These are phyloP conservation scores for Edaphochlamys debaryana DNA, from an alignment of 139 green algal genomes.

Conservation along the genomic window DNA sequence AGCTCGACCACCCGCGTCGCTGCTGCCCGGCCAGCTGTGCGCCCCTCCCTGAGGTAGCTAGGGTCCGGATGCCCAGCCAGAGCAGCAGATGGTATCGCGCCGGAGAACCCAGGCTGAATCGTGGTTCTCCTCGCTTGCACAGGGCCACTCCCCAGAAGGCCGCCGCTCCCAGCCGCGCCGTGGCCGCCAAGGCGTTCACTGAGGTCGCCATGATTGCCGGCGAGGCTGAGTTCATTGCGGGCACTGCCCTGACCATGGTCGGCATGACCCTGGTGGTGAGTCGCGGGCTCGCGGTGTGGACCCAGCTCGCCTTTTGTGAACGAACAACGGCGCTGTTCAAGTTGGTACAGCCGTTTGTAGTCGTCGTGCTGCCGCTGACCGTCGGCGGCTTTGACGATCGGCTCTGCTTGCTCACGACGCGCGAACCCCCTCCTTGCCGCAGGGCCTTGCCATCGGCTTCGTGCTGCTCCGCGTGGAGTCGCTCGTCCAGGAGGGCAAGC, in stretches of 20 bases:
- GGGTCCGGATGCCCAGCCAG: background rate
- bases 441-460: conserved; percentile 95
- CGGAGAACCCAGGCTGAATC: conserved; percentile 11
- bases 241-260: conserved; percentile 81
- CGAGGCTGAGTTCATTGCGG: conserved; percentile 83
- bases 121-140: background rate
- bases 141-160: conserved; percentile 36
- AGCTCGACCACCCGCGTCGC: conserved; percentile 28
- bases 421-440: conserved; percentile 49
- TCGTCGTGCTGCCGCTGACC: no score
- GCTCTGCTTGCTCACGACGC: background rate
- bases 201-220: conserved; percentile 86
- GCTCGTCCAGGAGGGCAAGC: conserved; percentile 90
- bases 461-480: conserved; percentile 91
- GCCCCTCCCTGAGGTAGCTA: conserved; percentile 39
- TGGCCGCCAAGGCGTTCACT: conserved; percentile 38
- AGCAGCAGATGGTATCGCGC: no score
- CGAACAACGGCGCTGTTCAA: no score
- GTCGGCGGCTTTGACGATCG: no score
- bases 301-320: no score
- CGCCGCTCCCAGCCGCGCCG: conserved; percentile 23
- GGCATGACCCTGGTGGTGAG: conserved; percentile 90
- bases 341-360: no score
- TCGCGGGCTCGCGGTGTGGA: no score
- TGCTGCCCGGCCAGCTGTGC: conserved; percentile 32